Base-by-base conservation (phyloP, 2,329 filamentous ascomycete species). In the Cladophialophora bantiana region DNA sequence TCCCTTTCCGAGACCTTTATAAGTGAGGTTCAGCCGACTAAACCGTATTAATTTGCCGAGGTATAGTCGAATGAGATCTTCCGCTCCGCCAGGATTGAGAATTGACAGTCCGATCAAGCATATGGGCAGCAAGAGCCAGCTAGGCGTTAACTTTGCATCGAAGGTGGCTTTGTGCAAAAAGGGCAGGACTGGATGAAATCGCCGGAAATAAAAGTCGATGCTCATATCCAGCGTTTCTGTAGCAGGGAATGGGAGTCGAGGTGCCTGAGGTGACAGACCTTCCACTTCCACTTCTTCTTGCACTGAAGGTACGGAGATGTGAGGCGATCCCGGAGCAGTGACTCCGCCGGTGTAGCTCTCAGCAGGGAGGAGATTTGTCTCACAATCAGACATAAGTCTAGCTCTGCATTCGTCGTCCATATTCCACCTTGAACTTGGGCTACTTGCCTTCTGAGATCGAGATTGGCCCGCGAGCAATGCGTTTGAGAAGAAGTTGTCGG, bases 51-150 rank as follows among this genome's bases (percentile, higher is more conserved):
- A 26, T 32, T 62, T 66, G 20, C 58, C 52, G 4, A 56, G 26
- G 38, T 55, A 48, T 13, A 42, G 50, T 1, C 57, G 63, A 20
- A 66, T 56, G 26, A 66, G 62, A 26, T 56, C 40, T 31, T 56
- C 52, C 10, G 58, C 32, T 6, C 63, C 57, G 13, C n/a, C 40
- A 1, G 63, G 63, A 38, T 66, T 55, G 15, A 66, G 63, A 7
- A 36, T 55, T n/a, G 63, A 66, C 15, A 66, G 57, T 3, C 63
- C 63, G 13, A 66, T 66, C 13, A 66, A 50, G 31, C 63, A 66
- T 34, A 61, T 61, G 26, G 63, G 63, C 12, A 66, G 35, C 12
- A 66, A 38, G 18, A 66, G 9, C 15, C 57, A 61, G 57, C 58
- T 61, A 18, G 63, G 63, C 20, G 63, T 61, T 13, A 58, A 15